phyloP scores from a whole-genome alignment of 805 yeast species.

The Ogataea nitratoaversa region DNA sequence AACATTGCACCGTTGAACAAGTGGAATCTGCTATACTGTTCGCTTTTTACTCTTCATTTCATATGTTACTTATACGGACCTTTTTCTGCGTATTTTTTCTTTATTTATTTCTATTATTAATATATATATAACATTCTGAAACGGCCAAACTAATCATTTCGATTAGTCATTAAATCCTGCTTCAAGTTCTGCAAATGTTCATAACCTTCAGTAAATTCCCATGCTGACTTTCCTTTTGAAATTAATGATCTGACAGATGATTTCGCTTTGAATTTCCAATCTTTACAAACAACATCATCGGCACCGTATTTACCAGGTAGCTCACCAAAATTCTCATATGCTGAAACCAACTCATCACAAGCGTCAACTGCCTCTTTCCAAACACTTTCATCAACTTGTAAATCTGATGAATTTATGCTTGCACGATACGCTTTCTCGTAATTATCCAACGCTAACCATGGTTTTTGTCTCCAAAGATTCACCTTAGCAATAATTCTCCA shows the following conservation, averaged over 20 bases:
- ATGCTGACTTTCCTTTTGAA: slow-evolving; percentile 71
- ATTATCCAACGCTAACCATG: slow-evolving; percentile 84
- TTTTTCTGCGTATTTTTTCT: no score
- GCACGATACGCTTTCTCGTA: slow-evolving; percentile 86
- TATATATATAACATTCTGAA: no score
- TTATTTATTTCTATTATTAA: no score
- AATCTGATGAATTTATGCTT: slow-evolving; percentile 55
- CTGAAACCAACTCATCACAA: slow-evolving; percentile 74
- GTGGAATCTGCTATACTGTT: no score
- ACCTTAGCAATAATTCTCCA: slow-evolving; percentile 87
- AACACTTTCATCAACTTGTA: slow-evolving; percentile 52
- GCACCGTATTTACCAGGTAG: slow-evolving; percentile 74
- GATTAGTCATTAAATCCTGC: slow-evolving; percentile 32
- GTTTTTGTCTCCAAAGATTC: slow-evolving; percentile 79
- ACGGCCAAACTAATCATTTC: no score
- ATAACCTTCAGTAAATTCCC: slow-evolving; percentile 85
- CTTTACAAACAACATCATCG: slow-evolving; percentile 82
- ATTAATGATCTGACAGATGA: slow-evolving; percentile 67
- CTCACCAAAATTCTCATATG: slow-evolving; percentile 86
- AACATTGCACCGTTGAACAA: no score
- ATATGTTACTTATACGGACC: no score
- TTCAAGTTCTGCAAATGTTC: slow-evolving; percentile 52
- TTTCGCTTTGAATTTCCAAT: slow-evolving; percentile 85
- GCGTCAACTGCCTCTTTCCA: slow-evolving; percentile 82
- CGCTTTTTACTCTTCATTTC: no score